A percentile compares a stretch with the other conserved stretches of the same genome.
These are phyloP conservation scores for Ophryocystis elektroscirrha DNA, from an alignment of 169 alveolate genomes.

Conservation along the genomic window DNA sequence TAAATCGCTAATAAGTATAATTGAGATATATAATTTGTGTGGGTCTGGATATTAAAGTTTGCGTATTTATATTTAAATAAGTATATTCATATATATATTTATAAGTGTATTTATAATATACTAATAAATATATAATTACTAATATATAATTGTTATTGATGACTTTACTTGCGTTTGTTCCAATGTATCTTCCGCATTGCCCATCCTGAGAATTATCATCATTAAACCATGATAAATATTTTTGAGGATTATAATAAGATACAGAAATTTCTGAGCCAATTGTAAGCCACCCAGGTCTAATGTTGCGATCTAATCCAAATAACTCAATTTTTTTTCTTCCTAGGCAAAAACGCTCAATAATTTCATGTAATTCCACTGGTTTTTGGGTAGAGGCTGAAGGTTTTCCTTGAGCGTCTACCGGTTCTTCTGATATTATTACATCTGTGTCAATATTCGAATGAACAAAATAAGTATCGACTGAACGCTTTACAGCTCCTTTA, in stretches of 20 bases:
- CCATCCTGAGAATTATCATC: constrained; percentile 54
- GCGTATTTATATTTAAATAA: background rate
- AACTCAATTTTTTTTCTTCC: constrained; percentile 66
- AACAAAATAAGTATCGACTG: constrained; percentile 56
- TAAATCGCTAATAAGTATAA: background rate
- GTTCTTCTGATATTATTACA: constrained; percentile 64
- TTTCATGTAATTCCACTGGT: constrained; percentile 63
- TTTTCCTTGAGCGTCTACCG: too few species aligned
- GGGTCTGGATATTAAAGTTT: background rate
- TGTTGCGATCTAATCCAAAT: constrained; percentile 58
- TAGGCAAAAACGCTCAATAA: constrained; percentile 66
- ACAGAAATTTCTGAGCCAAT: constrained; percentile 42
- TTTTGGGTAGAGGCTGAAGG: constrained; percentile 28
- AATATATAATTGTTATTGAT: background rate
- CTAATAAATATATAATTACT: background rate
- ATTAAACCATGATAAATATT: constrained; percentile 42
- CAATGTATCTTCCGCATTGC: constrained; percentile 48
- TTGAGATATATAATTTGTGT: background rate
- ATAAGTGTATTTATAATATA: background rate
- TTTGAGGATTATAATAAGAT: constrained; percentile 36
- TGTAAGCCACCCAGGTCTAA: constrained; percentile 54
- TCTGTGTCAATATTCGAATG: constrained; percentile 83
- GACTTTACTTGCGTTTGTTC: constrained; percentile 45
- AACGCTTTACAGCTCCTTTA: constrained; percentile 63
- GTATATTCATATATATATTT: background rate